Evolutionary conservation across 371 early-diverging fungal species (phyloP).

Genomic region (Coemansia sp.): DNA sequence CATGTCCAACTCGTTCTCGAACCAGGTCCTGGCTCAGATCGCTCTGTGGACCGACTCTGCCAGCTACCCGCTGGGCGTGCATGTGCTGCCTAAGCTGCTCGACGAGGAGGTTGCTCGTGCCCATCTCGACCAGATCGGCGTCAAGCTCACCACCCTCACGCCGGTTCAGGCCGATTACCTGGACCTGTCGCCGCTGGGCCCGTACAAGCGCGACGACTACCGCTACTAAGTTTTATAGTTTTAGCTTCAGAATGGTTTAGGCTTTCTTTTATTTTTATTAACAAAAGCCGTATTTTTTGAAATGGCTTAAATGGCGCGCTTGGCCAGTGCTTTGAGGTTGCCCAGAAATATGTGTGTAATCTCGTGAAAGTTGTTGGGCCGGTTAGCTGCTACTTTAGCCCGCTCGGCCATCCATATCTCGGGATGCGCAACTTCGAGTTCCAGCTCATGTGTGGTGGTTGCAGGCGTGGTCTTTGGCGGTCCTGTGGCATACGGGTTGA

Average conservation of each 20-base stretch:
- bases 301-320: constrained; percentile 33
- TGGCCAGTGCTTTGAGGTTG: constrained; percentile 50
- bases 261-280: not conserved
- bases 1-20: constrained; percentile 99
- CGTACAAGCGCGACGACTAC: constrained; percentile 96
- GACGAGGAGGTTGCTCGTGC: constrained; percentile 99
- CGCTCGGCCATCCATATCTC: constrained; percentile 47
- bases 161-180: constrained; percentile 85
- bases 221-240: constrained; percentile 65
- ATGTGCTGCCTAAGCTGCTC: constrained; percentile 97
- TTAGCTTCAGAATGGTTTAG: not conserved
- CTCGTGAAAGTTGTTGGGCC: constrained; percentile 49
- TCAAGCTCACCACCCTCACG: constrained; percentile 81
- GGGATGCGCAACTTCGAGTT: constrained; percentile 47
- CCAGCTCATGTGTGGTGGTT: constrained; percentile 51
- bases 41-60: constrained; percentile 94
- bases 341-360: constrained; percentile 52
- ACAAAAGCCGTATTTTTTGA: not conserved
- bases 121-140: constrained; percentile 94
- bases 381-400: constrained; percentile 38
- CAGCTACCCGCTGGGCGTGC: constrained; percentile 93
- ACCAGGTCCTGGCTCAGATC: constrained; percentile 98
- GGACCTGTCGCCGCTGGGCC: constrained; percentile 80
- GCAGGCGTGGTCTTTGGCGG: constrained; percentile 48
- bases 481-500: constrained; percentile 42